A percentile compares a stretch with the other conserved stretches of the same genome.
These are phyloP conservation scores for Agaricus sinodeliciosus DNA, from an alignment of 768 basidiomycete genomes.

Conservation along the genomic window DNA sequence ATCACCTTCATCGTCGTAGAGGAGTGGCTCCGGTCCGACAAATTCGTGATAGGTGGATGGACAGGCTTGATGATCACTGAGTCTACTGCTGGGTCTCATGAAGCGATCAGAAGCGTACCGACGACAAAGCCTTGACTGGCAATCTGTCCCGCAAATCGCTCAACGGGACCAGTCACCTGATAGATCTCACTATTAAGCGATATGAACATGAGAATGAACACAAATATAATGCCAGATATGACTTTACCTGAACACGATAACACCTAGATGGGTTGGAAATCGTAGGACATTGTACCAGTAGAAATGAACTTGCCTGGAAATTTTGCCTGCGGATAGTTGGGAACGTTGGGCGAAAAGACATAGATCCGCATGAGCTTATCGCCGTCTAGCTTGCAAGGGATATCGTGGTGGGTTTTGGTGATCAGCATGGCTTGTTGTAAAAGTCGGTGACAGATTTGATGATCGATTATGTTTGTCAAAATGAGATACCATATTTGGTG, in stretches of 20 bases:
- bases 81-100: not conserved
- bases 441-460: no score
- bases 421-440: slow-evolving; percentile 61
- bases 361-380: slow-evolving; percentile 73
- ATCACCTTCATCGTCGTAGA: slow-evolving; percentile 81
- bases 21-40: slow-evolving; percentile 78
- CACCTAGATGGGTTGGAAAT: slow-evolving; percentile 37
- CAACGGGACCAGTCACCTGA: slow-evolving; percentile 95
- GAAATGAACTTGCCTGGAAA: slow-evolving; percentile 60
- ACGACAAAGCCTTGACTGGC: slow-evolving; percentile 83
- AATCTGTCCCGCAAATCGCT: slow-evolving; percentile 83
- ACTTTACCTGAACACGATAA: slow-evolving; percentile 71
- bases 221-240: not conserved
- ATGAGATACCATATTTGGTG: no score
- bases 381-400: slow-evolving; percentile 60
- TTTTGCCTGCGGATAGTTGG: slow-evolving; percentile 83
- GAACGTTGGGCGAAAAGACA: slow-evolving; percentile 72
- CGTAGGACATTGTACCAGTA: not conserved
- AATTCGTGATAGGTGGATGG: slow-evolving; percentile 92
- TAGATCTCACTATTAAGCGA: slow-evolving; percentile 75
- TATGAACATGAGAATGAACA: not conserved
- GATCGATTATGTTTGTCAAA: no score
- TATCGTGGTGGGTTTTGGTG: slow-evolving; percentile 69
- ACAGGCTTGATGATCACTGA: slow-evolving; percentile 43
- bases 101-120: slow-evolving; percentile 35